Conservation (phyloP, 2,329 filamentous ascomycete genomes). For the Cladobotryum mycophilum region DNA sequence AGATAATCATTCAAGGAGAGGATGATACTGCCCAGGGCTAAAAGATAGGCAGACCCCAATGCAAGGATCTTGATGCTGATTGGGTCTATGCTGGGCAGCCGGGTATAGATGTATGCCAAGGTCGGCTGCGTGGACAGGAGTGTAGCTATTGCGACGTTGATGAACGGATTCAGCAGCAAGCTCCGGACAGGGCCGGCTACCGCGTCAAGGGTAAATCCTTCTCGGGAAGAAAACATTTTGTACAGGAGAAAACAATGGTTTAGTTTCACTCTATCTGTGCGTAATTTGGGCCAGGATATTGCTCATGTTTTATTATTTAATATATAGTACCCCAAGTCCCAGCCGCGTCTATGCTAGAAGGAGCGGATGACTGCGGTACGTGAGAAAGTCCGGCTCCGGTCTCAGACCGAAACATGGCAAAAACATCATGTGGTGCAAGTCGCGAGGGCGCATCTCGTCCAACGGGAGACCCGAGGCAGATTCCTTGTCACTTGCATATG, state of each 20-base stretch:
- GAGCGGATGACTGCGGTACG: no score
- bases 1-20: constrained; percentile 18
- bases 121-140: constrained; percentile 10
- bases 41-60: constrained; percentile 3
- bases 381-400: no score
- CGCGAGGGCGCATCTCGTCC: no score
- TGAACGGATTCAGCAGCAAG: constrained; percentile 16
- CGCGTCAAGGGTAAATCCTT: constrained; percentile 22
- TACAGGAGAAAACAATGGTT: neutral
- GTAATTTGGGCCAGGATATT: no score
- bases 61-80: neutral
- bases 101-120: constrained; percentile 3
- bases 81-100: neutral
- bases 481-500: no score
- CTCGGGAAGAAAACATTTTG: constrained; percentile 17
- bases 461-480: no score
- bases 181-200: constrained; percentile 14
- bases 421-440: no score
- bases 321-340: no score
- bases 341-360: no score
- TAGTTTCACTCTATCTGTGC: no score
- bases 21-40: constrained; percentile 12
- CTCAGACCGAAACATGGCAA: no score
- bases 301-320: no score
- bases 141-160: constrained; percentile 15